Evolutionary conservation across 179 eudicot species (phyloP).

Genomic region (Heliamphora pulchella): DNA sequence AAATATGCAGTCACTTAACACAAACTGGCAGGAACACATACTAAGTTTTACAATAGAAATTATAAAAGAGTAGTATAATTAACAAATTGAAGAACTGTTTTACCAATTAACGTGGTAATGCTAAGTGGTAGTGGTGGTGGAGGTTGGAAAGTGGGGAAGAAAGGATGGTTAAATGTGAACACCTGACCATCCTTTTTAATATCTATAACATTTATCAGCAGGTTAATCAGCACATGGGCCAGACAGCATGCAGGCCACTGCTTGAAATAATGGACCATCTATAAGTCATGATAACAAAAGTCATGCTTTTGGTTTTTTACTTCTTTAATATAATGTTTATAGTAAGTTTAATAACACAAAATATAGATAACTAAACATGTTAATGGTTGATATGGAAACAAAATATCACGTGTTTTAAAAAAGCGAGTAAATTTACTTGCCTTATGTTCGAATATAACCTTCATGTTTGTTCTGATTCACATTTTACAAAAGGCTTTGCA

Average conservation of each 20-base stretch:
- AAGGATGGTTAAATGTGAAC: background rate
- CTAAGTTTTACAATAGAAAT: background rate
- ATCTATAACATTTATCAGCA: background rate
- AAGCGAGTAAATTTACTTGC: too few relatives aligned
- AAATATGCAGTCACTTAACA: constrained; percentile 12
- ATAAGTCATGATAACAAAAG: background rate
- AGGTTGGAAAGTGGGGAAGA: background rate
- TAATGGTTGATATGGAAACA: background rate
- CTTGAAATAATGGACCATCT: constrained; percentile 1
- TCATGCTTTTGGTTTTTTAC: background rate
- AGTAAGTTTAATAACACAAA: background rate
- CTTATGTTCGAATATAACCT: too few relatives aligned
- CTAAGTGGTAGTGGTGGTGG: background rate
- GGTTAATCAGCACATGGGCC: background rate
- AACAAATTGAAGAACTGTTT: background rate
- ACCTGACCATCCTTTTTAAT: background rate
- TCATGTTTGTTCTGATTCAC: too few relatives aligned
- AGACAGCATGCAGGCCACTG: background rate
- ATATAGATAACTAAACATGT: background rate
- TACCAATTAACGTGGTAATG: background rate
- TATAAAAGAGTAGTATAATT: background rate
- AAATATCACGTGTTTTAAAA: background rate
- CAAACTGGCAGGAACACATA: background rate
- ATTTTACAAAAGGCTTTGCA: too few relatives aligned
- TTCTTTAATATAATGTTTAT: background rate